Conservation (phyloP, 108 stramenopile genomes). For the Nannochloropsis salina region DNA sequence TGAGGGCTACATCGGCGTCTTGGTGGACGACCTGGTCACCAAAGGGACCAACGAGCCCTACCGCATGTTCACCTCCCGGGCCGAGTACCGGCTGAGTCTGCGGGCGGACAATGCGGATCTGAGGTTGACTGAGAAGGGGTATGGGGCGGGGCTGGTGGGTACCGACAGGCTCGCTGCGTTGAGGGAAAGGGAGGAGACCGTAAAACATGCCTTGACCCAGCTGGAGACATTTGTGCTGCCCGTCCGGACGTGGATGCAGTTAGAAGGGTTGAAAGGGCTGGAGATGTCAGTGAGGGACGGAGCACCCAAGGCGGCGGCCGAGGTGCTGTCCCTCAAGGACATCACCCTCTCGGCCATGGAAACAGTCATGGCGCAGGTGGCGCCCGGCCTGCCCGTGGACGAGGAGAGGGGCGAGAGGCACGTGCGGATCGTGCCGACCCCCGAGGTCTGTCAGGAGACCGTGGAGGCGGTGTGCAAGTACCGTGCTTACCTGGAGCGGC, state of each 20-base stretch:
- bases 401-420: constrained; percentile 45
- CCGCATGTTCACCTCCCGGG: constrained; percentile 94
- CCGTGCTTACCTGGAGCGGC: constrained; percentile 68
- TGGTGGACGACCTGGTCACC: constrained; percentile 95
- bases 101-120: constrained; percentile 93
- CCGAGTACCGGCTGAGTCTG: constrained; percentile 76
- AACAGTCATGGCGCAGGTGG: constrained; percentile 58
- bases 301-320: constrained; percentile 75
- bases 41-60: constrained; percentile 88
- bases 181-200: constrained; percentile 64
- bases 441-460: constrained; percentile 65
- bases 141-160: constrained; percentile 76
- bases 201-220: constrained; percentile 62
- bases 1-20: constrained; percentile 91
- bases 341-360: constrained; percentile 70
- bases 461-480: constrained; percentile 90
- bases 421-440: constrained; percentile 49
- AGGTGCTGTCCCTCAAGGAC: constrained; percentile 77
- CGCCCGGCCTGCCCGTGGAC: constrained; percentile 38
- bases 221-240: constrained; percentile 65
- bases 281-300: constrained; percentile 64
- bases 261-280: constrained; percentile 63
- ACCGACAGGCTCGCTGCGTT: constrained; percentile 70
- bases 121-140: constrained; percentile 79
- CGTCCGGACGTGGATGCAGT: constrained; percentile 59